Base-by-base conservation (phyloP, 192 early-diverging fungal species). In the Chytriomyces sp. region DNA sequence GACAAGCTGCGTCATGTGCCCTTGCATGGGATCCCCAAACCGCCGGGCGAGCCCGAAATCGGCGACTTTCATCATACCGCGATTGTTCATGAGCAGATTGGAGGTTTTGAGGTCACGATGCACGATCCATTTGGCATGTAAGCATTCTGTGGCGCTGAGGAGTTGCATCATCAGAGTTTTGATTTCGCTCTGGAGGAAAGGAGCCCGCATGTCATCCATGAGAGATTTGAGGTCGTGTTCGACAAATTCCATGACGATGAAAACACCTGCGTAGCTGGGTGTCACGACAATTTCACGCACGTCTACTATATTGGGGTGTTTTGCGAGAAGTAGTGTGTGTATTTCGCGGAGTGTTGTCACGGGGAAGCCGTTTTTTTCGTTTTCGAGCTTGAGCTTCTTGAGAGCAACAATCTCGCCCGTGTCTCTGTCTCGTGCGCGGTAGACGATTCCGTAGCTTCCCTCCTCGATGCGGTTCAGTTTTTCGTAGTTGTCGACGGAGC, bases 241-340 rank as follows among this genome's bases (percentile, higher is more conserved):
- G 71, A 96, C 89, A 77, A 92, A 99, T 59, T 99, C 96, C 96
- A 99, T 99, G 3, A 94, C 95, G 66, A 96, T 94, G 73, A 95
- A 99, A 33, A 97, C 90, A 74, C 74, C 79, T 22, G 54, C 62
- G 53, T 79, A 78, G 64, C 87, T 90, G 36, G 87, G 85, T 19
- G 91, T 93, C 0, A 86, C 89, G 3, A 89, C 91, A 41, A 95
- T 91, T 36, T 95, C 92, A 25, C 82, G 77, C 8, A 95, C 87
- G 70, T 87, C 85, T 38, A 95, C 91, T 59, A 95, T 90, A 78
- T 95, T 92, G 28, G 62, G 82, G 80, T 95, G 92, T 39, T 81
- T 80, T 57, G 91, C 79, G 60, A 86, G 62, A 25, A 89, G 86
- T 12, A 95, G 77, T 12, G 93, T 85, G 30, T 89, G 84, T 32